Conservation (phyloP, 139 green algal species). For the Mesotaenium endlicherianum region DNA sequence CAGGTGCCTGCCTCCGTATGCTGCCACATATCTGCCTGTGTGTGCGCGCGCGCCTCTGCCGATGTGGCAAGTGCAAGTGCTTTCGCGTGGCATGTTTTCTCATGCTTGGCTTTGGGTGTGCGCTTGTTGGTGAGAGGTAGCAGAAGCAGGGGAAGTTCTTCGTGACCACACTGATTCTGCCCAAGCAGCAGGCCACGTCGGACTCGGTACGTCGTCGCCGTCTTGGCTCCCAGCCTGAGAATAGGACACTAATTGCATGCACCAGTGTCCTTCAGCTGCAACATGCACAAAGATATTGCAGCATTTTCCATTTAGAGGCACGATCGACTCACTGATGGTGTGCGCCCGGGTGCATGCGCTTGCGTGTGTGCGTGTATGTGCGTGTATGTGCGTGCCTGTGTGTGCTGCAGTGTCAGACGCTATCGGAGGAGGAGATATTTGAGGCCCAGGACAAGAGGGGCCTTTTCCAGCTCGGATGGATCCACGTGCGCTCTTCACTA, state of each 20-base stretch:
- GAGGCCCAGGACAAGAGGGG: slow-evolving; percentile 61
- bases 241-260: no score
- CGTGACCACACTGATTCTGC: slow-evolving; percentile 86
- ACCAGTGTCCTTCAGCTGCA: not conserved
- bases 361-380: not conserved
- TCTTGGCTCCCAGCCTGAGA: no score
- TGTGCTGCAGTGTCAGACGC: slow-evolving; percentile 43
- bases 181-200: slow-evolving; percentile 75
- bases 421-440: slow-evolving; percentile 94
- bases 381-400: not conserved
- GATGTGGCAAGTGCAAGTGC: no score
- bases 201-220: slow-evolving; percentile 30
- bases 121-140: no score
- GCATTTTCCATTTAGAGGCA: not conserved
- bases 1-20: not conserved
- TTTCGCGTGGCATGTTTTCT: no score
- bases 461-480: slow-evolving; percentile 90
- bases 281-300: not conserved
- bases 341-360: no score
- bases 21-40: not conserved
- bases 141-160: slow-evolving; percentile 69
- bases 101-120: no score
- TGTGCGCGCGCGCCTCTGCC: no score
- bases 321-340: no score
- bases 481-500: no score